Evolutionary conservation across 2,329 filamentous ascomycete genomes (phyloP), one percentile per base, ranked within the genome.

Genomic region (Pyrenophora graminea): DNA sequence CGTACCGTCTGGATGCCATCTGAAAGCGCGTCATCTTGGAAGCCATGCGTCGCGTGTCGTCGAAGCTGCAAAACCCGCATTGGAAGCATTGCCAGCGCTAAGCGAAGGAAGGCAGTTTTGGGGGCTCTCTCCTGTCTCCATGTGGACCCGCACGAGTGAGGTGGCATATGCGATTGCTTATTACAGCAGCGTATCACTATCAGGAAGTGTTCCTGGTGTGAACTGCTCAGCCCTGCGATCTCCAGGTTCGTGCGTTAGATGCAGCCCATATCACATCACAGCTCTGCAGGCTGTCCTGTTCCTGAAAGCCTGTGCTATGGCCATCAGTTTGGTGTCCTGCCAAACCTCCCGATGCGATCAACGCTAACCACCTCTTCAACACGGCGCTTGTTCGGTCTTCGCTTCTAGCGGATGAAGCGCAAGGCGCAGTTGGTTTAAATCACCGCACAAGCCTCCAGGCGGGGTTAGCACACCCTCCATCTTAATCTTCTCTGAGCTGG

Each of bases 171-270:
- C 51, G 39, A 53, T 37, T 51, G 43, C 50, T 50, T 44, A 40
- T 50, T 44, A 40, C 39, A 53, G 50, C 44, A 56, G 48, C 51
- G 41, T 47, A 51, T 56, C 49, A 53, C 56, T 39, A 52, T 55
- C 50, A 44, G 41, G 51, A 54, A 44, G 43, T 58, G 61, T 64
- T 59, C 61, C 59, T 64, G 59, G 53, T 48, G 55, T 49, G 59
- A 61, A 63, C 62, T 42, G 55, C 53, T 65, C 64, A 66, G 61
- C 64, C 64, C 60, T 66, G 60, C 51, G 56, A 59, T 60, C 58
- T 56, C 52, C 56, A 46, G 58, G 58, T 56, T 55, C 48, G 50
- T 57, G 59, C 59, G 53, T 59, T 41, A 37, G 39, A 58, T 64
- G 61, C 61, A 63, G 59, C 59, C 59, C 54, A 55, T 57, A 53